A percentile compares a stretch with the other conserved stretches of the same genome.
Evolutionary conservation across 2,329 filamentous ascomycete genomes (phyloP).

Genomic region (Diplocarpon mali): DNA sequence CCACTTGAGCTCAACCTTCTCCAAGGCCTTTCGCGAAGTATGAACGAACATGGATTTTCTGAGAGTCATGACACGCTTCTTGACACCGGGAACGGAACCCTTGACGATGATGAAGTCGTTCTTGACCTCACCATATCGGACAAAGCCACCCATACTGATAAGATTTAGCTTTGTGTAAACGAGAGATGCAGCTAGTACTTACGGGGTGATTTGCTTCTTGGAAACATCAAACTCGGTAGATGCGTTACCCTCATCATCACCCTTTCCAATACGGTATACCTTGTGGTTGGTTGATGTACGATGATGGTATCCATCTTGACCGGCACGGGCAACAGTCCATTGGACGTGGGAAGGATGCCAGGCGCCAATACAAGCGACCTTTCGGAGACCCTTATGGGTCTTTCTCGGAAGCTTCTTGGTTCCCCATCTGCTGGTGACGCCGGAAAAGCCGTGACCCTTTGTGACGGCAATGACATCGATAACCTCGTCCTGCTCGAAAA

Average conservation of each 20-base stretch:
- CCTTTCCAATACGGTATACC: slow-evolving; percentile 97
- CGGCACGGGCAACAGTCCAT: slow-evolving; percentile 99
- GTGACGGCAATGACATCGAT: slow-evolving; percentile 98
- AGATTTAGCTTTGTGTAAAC: slow-evolving; percentile 25
- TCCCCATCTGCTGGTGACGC: slow-evolving; percentile 96
- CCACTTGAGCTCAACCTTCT: slow-evolving; percentile 99
- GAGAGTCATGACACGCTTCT: slow-evolving; percentile 99
- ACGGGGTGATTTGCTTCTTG: slow-evolving; percentile 99
- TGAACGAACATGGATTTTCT: slow-evolving; percentile 98
- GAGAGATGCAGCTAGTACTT: slow-evolving; percentile 39
- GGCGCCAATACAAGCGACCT: slow-evolving; percentile 99
- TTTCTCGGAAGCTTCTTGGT: slow-evolving; percentile 99
- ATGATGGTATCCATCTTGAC: slow-evolving; percentile 99
- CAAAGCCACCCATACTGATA: slow-evolving; percentile 88
- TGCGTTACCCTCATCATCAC: slow-evolving; percentile 78
- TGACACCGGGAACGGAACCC: slow-evolving; percentile 93
- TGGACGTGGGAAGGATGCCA: slow-evolving; percentile 99
- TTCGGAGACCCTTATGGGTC: slow-evolving; percentile 99
- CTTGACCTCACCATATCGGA: slow-evolving; percentile 98
- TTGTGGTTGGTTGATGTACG: slow-evolving; percentile 99
- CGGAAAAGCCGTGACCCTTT: slow-evolving; percentile 97
- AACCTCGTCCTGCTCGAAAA: slow-evolving; percentile 99
- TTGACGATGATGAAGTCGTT: slow-evolving; percentile 98
- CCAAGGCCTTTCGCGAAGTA: slow-evolving; percentile 87
- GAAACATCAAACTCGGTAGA: slow-evolving; percentile 92